These are phyloP conservation scores for Diplotaxis tenuifolia DNA, from an alignment of 345 rosid species.

Conservation along the genomic window DNA sequence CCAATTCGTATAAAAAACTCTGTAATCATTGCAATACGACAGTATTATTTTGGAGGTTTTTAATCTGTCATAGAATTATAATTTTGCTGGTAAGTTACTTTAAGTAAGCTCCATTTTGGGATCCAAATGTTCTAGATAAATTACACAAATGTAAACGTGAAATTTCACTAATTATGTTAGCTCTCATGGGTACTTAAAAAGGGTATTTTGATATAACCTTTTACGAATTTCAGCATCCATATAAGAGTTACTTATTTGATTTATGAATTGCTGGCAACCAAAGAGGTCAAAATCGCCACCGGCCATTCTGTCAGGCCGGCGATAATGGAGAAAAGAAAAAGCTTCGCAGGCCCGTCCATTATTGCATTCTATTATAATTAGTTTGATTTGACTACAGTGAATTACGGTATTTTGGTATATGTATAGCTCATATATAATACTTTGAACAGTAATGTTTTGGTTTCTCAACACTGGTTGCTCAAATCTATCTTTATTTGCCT, in stretches of 20 bases:
- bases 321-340: conserved; percentile 29
- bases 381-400: conserved; percentile 26
- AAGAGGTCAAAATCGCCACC: conserved; percentile 10
- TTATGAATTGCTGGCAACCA: not conserved
- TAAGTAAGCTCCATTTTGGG: not conserved
- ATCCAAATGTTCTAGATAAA: not conserved
- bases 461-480: not conserved
- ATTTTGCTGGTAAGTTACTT: not conserved
- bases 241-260: not conserved
- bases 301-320: conserved; percentile 36
- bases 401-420: not conserved
- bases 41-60: not conserved
- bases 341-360: conserved; percentile 18
- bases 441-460: not conserved
- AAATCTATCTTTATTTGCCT: not conserved
- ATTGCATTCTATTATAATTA: conserved; percentile 13
- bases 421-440: not conserved
- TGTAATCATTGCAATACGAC: not conserved
- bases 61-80: not conserved
- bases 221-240: not conserved
- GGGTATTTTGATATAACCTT: not conserved
- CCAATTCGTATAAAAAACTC: not conserved
- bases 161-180: not conserved
- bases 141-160: not conserved
- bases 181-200: not conserved